A percentile compares a stretch with the other conserved stretches of the same genome.
Evolutionary conservation across 306 rosid species (phyloP).

Genomic region (Quercus robur): DNA sequence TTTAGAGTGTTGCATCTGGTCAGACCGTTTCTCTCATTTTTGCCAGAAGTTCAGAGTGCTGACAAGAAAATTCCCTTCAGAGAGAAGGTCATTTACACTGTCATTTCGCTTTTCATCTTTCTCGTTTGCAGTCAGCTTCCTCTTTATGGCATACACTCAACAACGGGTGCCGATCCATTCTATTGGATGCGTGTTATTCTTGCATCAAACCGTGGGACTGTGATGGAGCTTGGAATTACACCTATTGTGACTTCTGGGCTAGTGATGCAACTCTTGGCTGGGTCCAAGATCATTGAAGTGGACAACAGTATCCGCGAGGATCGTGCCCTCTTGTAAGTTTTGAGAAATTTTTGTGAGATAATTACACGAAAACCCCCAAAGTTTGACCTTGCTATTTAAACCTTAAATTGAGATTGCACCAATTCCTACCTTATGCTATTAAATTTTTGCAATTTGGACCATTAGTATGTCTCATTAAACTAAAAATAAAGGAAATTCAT

Average conservation of each 20-base stretch:
- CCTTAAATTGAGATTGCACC: no score
- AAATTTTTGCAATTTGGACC: no score
- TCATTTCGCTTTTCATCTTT: conserved; percentile 58
- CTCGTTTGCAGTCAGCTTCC: conserved; percentile 77
- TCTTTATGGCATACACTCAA: conserved; percentile 71
- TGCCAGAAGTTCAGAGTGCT: conserved; percentile 69
- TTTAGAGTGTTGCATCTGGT: conserved; percentile 66
- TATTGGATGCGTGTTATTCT: conserved; percentile 75
- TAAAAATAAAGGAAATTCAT: no score
- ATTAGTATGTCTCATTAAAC: no score
- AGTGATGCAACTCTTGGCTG: conserved; percentile 62
- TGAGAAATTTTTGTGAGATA: background rate
- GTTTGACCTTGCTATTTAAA: no score
- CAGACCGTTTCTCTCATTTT: conserved; percentile 65
- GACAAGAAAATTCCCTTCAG: conserved; percentile 59
- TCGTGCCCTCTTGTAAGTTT: conserved; percentile 62
- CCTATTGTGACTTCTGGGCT: conserved; percentile 69
- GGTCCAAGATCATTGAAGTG: conserved; percentile 59
- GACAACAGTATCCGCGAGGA: conserved; percentile 73
- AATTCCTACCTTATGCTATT: no score
- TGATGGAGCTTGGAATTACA: conserved; percentile 69
- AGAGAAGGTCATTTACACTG: no score
- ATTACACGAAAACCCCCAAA: no score
- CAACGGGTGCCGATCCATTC: conserved; percentile 76
- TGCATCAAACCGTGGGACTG: conserved; percentile 68